A percentile compares a stretch with the other conserved stretches of the same genome.
Evolutionary conservation across 768 basidiomycete genomes (phyloP).

Genomic region (Calocybe indica): DNA sequence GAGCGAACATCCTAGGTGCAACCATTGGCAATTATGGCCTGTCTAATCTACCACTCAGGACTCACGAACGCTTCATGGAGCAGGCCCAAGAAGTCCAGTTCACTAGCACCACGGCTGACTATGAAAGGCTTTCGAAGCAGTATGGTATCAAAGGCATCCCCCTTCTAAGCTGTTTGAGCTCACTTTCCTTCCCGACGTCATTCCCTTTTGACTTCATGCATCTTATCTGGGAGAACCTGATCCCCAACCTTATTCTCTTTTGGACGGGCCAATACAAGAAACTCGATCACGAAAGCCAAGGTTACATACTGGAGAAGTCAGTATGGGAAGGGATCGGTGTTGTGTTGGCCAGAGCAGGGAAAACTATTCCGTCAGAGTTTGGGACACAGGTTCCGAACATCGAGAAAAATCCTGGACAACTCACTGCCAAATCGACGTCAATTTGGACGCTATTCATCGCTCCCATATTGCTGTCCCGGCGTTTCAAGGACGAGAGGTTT

Average conservation of each 20-base stretch:
- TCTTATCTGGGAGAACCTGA: constrained; percentile 31
- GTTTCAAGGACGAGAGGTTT: constrained; percentile 26
- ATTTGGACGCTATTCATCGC: constrained; percentile 35
- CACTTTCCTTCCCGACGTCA: constrained; percentile 21
- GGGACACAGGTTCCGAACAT: constrained; percentile 20
- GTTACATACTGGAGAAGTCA: constrained; percentile 11
- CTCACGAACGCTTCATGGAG: constrained; percentile 15
- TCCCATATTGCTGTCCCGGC: constrained; percentile 27
- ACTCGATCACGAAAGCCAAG: constrained; percentile 13
- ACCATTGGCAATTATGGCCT: constrained; percentile 10
- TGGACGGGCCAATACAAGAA: constrained; percentile 33
- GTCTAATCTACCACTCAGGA: constrained; percentile 19
- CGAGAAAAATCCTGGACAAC: not conserved
- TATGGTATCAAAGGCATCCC: constrained; percentile 23
- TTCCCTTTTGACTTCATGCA: constrained; percentile 41
- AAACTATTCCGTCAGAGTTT: constrained; percentile 23
- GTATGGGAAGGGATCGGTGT: constrained; percentile 27
- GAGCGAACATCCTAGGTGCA: constrained; percentile 9
- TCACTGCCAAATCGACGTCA: constrained; percentile 30
- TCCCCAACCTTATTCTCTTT: constrained; percentile 25
- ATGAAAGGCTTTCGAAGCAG: constrained; percentile 11
- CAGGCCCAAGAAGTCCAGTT: constrained; percentile 10
- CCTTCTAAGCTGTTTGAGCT: constrained; percentile 17
- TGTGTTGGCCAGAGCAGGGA: constrained; percentile 16
- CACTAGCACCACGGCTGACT: constrained; percentile 8